Percentiles rank a stretch among this genome's conserved stretches.
phyloP scores from a whole-genome alignment of 2,329 filamentous ascomycete genomes.

The Pyrenophora seminiperda region DNA sequence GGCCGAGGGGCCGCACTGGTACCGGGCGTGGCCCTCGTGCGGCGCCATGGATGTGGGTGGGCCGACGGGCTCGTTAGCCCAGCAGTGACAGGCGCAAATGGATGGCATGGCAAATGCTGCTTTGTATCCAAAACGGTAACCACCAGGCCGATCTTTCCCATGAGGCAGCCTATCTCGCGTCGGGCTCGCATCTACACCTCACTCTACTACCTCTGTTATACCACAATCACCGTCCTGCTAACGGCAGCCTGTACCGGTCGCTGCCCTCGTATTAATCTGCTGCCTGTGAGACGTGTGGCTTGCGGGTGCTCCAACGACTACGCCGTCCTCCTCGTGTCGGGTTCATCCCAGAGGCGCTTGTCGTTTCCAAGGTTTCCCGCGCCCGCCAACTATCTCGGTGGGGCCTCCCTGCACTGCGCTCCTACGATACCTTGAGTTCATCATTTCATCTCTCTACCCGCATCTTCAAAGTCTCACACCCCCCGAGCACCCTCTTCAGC shows the following conservation, averaged over 20 bases:
- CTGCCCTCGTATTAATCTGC: not conserved
- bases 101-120: not conserved
- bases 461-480: slow-evolving; percentile 1
- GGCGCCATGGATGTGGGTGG: slow-evolving; percentile 10
- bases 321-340: not conserved
- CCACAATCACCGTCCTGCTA: not conserved
- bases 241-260: not conserved
- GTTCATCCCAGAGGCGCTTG: slow-evolving; percentile 1
- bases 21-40: slow-evolving; percentile 5
- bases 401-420: slow-evolving; percentile 10
- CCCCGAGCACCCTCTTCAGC: slow-evolving; percentile 1
- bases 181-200: not conserved
- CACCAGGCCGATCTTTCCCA: slow-evolving; percentile 1
- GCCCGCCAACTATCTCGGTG: slow-evolving; percentile 8
- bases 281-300: not conserved
- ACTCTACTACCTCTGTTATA: not conserved
- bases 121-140: not conserved
- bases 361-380: slow-evolving; percentile 3
- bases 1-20: not conserved
- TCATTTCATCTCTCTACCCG: slow-evolving; percentile 4
- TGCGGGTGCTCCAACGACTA: not conserved
- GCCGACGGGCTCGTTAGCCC: slow-evolving; percentile 1
- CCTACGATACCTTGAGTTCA: slow-evolving; percentile 9
- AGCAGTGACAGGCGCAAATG: slow-evolving; percentile 7
- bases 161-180: slow-evolving; percentile 7